Percentiles rank a stretch among this genome's conserved stretches.
Conservation (phyloP, 2,329 filamentous ascomycete species). For the Xylaria sp. region DNA sequence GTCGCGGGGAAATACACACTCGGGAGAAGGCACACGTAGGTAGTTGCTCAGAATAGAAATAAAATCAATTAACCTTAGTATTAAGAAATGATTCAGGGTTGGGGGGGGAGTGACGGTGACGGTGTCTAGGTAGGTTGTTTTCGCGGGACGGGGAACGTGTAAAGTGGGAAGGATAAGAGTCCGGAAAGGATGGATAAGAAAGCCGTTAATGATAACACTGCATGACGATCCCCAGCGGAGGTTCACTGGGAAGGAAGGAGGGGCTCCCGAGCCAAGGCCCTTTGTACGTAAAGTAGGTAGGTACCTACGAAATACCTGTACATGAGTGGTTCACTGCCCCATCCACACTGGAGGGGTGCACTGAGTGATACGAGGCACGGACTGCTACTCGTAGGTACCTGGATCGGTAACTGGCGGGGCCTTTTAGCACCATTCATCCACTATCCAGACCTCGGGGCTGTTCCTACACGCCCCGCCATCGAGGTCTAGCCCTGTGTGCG, state of each 20-base stretch:
- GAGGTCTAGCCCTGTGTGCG: background rate
- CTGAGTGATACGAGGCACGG: no score
- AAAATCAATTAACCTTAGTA: constrained; percentile 3
- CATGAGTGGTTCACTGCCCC: no score
- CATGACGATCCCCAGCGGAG: background rate
- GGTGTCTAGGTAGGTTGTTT: no score
- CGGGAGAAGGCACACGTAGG: no score
- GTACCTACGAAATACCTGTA: background rate
- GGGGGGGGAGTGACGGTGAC: background rate
- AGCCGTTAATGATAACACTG: background rate
- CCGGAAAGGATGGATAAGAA: background rate
- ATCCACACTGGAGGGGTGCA: no score
- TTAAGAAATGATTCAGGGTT: constrained; percentile 8
- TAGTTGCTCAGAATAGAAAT: no score
- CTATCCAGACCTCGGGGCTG: background rate
- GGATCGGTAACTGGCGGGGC: no score
- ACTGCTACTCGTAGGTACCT: no score
- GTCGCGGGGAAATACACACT: background rate
- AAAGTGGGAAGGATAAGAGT: background rate
- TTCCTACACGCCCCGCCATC: background rate
- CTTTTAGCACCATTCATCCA: background rate
- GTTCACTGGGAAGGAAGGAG: no score
- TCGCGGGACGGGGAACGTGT: no score
- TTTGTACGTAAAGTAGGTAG: background rate
- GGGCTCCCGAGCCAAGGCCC: no score